phyloP scores from a whole-genome alignment of 2,329 filamentous ascomycete species.

The Trichophaea hybrida region DNA sequence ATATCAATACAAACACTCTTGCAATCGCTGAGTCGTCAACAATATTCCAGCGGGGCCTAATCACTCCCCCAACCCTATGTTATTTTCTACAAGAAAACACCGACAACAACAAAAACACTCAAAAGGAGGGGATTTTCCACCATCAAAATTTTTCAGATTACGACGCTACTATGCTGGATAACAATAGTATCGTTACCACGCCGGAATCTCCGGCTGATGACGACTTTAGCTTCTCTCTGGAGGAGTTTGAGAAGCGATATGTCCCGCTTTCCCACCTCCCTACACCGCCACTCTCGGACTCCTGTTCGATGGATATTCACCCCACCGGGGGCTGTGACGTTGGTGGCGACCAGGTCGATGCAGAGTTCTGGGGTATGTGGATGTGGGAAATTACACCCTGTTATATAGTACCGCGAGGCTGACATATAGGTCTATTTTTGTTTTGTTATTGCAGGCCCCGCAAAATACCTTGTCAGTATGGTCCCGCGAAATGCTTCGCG shows the following conservation, averaged over 20 bases:
- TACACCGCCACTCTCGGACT: conserved; percentile 46
- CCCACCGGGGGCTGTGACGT: conserved; percentile 14
- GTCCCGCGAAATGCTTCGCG: conserved; percentile 50
- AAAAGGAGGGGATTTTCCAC: not conserved
- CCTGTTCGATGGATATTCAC: conserved; percentile 12
- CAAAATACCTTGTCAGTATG: conserved; percentile 51
- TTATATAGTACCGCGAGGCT: conserved; percentile 6
- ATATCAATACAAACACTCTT: not conserved
- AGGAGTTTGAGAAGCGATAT: conserved; percentile 37
- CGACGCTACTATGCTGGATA: not conserved
- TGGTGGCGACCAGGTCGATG: conserved; percentile 25
- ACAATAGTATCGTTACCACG: conserved; percentile 10
- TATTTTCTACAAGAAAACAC: conserved; percentile 19
- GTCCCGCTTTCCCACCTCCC: conserved; percentile 53
- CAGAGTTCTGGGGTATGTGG: conserved; percentile 33
- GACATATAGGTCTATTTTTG: conserved; percentile 16
- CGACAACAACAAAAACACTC: conserved; percentile 12
- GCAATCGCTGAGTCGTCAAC: conserved; percentile 1
- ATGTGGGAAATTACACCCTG: not conserved
- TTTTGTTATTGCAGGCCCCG: conserved; percentile 41
- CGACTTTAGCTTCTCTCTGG: conserved; percentile 38
- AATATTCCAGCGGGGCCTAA: conserved; percentile 20
- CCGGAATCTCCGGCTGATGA: conserved; percentile 23
- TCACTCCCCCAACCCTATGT: conserved; percentile 23
- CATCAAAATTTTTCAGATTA: not conserved